These are phyloP conservation scores for Plectranthus barbatus DNA, from an alignment of 257 asterid genomes.

Conservation along the genomic window DNA sequence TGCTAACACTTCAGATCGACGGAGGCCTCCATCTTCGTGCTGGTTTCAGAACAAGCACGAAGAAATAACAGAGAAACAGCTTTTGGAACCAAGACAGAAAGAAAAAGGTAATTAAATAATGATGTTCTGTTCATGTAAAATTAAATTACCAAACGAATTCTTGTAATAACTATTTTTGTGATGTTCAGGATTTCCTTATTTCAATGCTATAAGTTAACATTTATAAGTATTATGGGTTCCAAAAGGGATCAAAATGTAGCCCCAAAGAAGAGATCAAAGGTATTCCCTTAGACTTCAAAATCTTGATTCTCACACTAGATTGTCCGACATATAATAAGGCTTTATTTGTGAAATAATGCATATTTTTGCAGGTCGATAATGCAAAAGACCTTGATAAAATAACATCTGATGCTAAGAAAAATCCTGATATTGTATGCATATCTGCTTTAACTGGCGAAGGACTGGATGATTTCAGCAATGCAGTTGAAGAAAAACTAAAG, in stretches of 20 bases:
- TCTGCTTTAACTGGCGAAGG: constrained; percentile 98
- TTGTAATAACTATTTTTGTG: no score
- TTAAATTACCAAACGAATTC: no score
- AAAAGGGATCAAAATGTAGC: no score
- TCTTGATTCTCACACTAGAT: no score
- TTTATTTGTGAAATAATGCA: no score
- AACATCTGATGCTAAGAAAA: constrained; percentile 50
- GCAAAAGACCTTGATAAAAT: constrained; percentile 56
- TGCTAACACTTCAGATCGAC: constrained; percentile 53
- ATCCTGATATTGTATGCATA: constrained; percentile 56
- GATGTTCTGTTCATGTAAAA: no score
- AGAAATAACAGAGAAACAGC: neutral
- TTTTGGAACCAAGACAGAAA: neutral
- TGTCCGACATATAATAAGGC: neutral
- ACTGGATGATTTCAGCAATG: constrained; percentile 73
- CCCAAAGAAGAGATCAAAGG: no score
- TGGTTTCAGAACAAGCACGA: neutral
- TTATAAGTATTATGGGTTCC: no score
- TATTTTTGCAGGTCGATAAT: constrained; percentile 79
- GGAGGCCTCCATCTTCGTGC: constrained; percentile 57
- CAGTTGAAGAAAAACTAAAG: constrained; percentile 81
- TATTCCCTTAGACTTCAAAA: no score
- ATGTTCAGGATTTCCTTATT: no score
- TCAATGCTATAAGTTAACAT: no score
- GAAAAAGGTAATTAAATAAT: no score